A percentile compares a stretch with the other conserved stretches of the same genome.
These are phyloP conservation scores for Elongisporangium prolatum DNA, from an alignment of 352 stramenopile species.

Conservation along the genomic window DNA sequence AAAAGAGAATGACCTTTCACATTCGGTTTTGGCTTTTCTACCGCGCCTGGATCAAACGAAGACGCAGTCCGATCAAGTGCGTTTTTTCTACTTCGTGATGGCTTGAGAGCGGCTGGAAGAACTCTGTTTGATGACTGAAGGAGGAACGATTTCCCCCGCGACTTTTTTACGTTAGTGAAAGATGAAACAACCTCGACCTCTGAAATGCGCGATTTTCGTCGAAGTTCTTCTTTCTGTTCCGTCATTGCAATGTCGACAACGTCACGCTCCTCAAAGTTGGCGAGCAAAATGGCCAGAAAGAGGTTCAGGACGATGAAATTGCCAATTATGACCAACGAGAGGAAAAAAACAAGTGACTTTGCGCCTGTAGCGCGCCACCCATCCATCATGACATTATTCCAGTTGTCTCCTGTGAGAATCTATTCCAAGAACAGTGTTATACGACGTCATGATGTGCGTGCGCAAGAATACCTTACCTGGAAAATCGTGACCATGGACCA, in stretches of 20 bases:
- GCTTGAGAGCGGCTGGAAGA: neutral
- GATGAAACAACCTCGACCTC: neutral
- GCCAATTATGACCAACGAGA: conserved; percentile 81
- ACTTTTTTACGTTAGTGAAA: neutral
- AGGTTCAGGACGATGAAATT: conserved; percentile 91
- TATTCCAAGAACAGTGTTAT: conserved; percentile 25
- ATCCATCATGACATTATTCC: conserved; percentile 89
- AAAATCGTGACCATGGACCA: conserved; percentile 73
- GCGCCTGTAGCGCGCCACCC: conserved; percentile 60
- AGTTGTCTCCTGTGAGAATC: conserved; percentile 91
- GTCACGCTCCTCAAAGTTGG: conserved; percentile 73
- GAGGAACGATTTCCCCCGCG: neutral
- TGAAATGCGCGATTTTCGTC: conserved; percentile 26
- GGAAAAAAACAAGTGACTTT: conserved; percentile 59
- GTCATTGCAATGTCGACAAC: conserved; percentile 24
- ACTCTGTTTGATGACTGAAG: neutral
- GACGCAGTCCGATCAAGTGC: neutral
- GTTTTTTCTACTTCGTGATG: neutral
- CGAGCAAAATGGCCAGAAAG: conserved; percentile 89
- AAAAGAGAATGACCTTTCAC: conserved; percentile 21
- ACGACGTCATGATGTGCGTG: no score
- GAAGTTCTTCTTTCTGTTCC: conserved; percentile 28
- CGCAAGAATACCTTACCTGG: no score
- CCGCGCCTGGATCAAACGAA: neutral
- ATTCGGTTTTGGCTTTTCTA: neutral